phyloP scores from a whole-genome alignment of 345 rosid species.

The Eucalyptus fibrosa region DNA sequence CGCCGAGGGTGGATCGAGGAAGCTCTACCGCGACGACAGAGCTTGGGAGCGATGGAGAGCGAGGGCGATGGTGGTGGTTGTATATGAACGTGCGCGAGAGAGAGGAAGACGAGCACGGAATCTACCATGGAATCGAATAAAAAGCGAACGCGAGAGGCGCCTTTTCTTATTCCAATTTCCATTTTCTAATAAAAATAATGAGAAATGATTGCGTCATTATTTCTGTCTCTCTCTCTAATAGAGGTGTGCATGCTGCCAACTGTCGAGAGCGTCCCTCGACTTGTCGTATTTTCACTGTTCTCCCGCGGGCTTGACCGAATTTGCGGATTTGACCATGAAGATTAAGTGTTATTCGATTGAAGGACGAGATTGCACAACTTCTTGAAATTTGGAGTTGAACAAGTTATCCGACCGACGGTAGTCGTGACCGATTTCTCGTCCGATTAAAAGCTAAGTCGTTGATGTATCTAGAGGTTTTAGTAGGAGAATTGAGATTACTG shows the following conservation, averaged over 20 bases:
- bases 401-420: not conserved
- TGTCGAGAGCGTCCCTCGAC: not conserved
- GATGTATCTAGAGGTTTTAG: not conserved
- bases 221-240: too few species aligned
- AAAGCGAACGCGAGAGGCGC: not conserved
- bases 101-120: not conserved
- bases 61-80: not conserved
- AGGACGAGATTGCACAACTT: not conserved
- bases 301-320: not conserved
- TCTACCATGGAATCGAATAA: not conserved
- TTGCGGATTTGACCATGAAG: not conserved
- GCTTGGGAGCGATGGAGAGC: not conserved
- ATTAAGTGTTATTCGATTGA: not conserved
- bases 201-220: not conserved
- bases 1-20: not conserved
- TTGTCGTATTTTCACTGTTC: not conserved
- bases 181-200: not conserved
- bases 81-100: not conserved
- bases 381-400: not conserved
- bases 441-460: not conserved
- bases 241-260: not conserved
- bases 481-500: not conserved
- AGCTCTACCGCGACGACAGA: not conserved
- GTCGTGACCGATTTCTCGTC: not conserved
- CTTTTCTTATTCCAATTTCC: not conserved